These are phyloP conservation scores for Pseudogymnoascus sp. DNA, from an alignment of 2,329 filamentous ascomycete genomes.

Conservation along the genomic window DNA sequence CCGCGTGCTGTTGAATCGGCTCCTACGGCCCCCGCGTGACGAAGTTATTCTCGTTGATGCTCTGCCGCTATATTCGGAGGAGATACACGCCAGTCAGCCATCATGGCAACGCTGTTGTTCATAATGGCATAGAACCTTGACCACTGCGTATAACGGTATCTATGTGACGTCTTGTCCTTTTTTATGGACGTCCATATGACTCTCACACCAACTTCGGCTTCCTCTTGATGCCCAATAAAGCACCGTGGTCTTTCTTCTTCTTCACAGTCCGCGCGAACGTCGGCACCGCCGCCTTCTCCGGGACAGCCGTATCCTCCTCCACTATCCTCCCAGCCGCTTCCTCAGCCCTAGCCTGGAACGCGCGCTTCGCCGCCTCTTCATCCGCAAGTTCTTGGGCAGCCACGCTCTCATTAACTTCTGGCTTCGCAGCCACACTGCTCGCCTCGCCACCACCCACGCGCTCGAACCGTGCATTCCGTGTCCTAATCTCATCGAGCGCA, in stretches of 20 bases:
- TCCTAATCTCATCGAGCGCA: slow-evolving; percentile 88
- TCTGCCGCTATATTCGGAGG: not conserved
- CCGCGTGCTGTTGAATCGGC: not conserved
- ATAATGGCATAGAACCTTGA: not conserved
- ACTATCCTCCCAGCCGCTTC: slow-evolving; percentile 28
- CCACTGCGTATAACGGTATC: not conserved
- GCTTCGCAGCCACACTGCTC: slow-evolving; percentile 37
- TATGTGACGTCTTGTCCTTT: not conserved
- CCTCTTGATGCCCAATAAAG: slow-evolving; percentile 80
- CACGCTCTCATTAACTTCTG: slow-evolving; percentile 51
- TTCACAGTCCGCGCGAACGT: slow-evolving; percentile 68
- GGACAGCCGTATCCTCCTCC: slow-evolving; percentile 24
- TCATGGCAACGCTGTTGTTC: not conserved
- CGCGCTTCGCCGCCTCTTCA: slow-evolving; percentile 69
- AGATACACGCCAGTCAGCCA: not conserved
- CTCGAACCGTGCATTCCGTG: slow-evolving; percentile 81
- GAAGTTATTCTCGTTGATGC: not conserved
- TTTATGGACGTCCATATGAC: not conserved
- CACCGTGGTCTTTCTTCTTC: slow-evolving; percentile 76
- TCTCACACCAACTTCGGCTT: slow-evolving; percentile 53
- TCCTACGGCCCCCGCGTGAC: not conserved
- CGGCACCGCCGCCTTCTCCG: slow-evolving; percentile 22
- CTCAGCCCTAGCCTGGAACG: slow-evolving; percentile 51
- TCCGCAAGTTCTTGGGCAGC: slow-evolving; percentile 71
- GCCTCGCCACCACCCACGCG: slow-evolving; percentile 60